Conservation (phyloP, 257 asterid species). For the Fraxinus anomala region DNA sequence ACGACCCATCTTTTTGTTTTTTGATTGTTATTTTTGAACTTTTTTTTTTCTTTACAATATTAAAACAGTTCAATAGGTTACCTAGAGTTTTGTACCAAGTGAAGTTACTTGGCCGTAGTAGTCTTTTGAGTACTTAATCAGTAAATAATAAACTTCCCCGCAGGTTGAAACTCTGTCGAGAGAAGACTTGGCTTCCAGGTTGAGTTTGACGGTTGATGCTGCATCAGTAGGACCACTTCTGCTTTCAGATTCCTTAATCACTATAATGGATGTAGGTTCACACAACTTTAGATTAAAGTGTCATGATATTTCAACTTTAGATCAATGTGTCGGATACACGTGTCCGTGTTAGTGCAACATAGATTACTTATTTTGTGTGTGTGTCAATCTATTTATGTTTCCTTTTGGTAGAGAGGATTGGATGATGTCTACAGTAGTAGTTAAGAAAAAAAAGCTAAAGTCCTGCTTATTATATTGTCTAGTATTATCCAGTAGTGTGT, state of each 20-base stretch:
- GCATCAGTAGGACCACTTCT: conserved; percentile 81
- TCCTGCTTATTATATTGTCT: neutral
- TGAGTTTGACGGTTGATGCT: conserved; percentile 77
- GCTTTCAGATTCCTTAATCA: conserved; percentile 80
- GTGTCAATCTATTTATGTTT: too few species aligned
- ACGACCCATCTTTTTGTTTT: neutral
- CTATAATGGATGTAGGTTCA: conserved; percentile 83
- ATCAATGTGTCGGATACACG: too few species aligned
- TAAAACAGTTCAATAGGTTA: neutral
- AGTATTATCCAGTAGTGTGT: neutral
- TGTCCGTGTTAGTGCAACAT: too few species aligned
- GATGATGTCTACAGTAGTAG: neutral
- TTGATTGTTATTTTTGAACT: neutral
- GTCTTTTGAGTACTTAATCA: neutral
- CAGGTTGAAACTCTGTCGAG: conserved; percentile 88
- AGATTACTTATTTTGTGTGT: too few species aligned
- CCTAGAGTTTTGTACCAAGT: neutral
- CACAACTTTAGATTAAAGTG: neutral
- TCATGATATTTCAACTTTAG: too few species aligned
- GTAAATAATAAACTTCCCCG: conserved; percentile 27
- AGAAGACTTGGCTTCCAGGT: conserved; percentile 93
- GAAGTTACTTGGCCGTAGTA: neutral
- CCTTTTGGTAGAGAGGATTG: neutral
- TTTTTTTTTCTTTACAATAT: neutral
- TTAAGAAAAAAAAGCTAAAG: neutral